Evolutionary conservation across 2,329 filamentous ascomycete genomes (phyloP), one percentile per base, ranked within the genome.

Genomic region (Cladosporium sphaerospermum): DNA sequence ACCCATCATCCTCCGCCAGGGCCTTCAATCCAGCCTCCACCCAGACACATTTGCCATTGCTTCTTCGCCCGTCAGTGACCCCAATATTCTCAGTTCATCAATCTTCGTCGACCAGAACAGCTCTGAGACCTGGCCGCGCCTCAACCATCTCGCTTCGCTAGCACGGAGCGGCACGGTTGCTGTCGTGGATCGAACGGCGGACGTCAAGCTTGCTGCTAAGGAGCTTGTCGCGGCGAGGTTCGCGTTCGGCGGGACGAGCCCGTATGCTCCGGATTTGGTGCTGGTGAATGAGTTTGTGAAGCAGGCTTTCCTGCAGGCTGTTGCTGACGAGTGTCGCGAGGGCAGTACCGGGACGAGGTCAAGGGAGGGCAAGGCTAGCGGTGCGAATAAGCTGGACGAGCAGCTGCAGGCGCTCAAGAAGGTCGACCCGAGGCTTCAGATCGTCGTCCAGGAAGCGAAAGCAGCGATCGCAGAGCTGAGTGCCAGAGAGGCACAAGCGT

Each of bases 261-360:
- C 80, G 0, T 85, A 84, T 60, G 78, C 80, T 0, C 83, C 83
- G 0, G 82, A 85, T 59, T 31, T 84, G 0, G 77, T 85, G 0
- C 66, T 85, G 0, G 81, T 86, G n/a, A 83, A 85, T 55, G 82
- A 85, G 57, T 85, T 77, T 54, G 71, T 75, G 3, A 78, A 79
- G 67, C 72, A 77, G 52, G 71, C 73, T 0, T 83, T 85, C 57
- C 63, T 81, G 0, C 71, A 77, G 44, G 75, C 76, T 0, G 71
- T 76, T 4, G 64, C 34, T 13, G 44, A 42, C 3, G 50, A 41
- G 36, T 34, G 10, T 18, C 34, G 43, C 28, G 36, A 16, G 16
- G n/a, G 42, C 16, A 23, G 13, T 14, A n/a, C 3, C 3, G 7
- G 14, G 42, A 19, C 9, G 43, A 23, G 16, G 19, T 37, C 5